phyloP scores from a whole-genome alignment of 345 rosid species.

The Cardamine chenopodiifolia region DNA sequence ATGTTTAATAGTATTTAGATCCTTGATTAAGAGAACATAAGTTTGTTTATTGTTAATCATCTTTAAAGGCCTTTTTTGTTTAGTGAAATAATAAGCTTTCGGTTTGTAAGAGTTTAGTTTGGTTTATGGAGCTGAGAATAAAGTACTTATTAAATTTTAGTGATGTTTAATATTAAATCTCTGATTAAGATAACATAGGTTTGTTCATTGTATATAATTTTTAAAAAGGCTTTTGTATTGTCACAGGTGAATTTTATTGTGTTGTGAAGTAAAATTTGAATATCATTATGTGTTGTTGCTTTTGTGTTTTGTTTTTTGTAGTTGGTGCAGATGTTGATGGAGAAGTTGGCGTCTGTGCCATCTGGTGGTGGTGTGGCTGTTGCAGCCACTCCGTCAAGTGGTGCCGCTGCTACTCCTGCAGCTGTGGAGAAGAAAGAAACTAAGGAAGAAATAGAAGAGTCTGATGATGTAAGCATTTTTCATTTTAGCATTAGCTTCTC shows the following conservation, averaged over 20 bases:
- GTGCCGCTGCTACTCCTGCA: constrained; percentile 53
- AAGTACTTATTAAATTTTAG: too few relatives aligned
- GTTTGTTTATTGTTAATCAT: neutral
- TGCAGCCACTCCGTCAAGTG: constrained; percentile 48
- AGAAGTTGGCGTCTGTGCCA: constrained; percentile 49
- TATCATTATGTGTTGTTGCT: neutral
- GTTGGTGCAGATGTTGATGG: constrained; percentile 66
- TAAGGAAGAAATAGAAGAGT: constrained; percentile 78
- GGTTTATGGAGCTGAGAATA: neutral
- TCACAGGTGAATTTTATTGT: neutral
- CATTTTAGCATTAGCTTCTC: neutral
- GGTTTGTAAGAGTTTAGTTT: neutral
- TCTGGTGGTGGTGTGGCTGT: constrained; percentile 60
- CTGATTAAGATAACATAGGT: neutral
- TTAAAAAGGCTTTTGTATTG: neutral
- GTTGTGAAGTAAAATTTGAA: neutral
- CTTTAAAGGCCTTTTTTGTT: neutral
- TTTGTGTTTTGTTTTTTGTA: constrained; percentile 30
- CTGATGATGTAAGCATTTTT: constrained; percentile 61
- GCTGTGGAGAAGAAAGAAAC: constrained; percentile 69
- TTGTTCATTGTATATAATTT: neutral
- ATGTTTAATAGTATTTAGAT: neutral
- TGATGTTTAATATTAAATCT: neutral
- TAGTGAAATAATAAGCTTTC: too few relatives aligned
- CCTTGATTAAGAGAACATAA: neutral